These are phyloP conservation scores for Hypoxylon fragiforme DNA, from an alignment of 495 filamentous ascomycete species.

Conservation along the genomic window DNA sequence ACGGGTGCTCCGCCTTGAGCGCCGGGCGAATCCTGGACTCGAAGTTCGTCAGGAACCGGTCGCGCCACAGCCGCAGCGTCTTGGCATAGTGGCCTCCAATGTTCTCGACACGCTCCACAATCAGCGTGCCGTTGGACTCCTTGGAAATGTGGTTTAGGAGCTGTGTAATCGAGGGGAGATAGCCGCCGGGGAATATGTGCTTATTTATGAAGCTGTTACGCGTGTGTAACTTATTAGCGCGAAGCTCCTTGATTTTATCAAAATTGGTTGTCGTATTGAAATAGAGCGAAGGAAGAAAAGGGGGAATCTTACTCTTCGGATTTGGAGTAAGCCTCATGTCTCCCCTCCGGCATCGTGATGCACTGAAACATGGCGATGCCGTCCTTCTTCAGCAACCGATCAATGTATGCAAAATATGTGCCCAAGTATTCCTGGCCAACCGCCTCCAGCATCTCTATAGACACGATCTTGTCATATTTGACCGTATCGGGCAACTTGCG, in stretches of 20 bases:
- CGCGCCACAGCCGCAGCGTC: slow-evolving; percentile 66
- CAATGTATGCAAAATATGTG: slow-evolving; percentile 62
- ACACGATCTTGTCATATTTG: slow-evolving; percentile 68
- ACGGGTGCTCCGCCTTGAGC: slow-evolving; percentile 53
- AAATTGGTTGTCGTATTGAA: too few species aligned
- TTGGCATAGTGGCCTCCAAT: slow-evolving; percentile 73
- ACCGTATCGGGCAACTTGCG: slow-evolving; percentile 55
- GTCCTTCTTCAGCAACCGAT: slow-evolving; percentile 61
- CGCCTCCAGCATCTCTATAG: slow-evolving; percentile 77
- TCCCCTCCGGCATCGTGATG: slow-evolving; percentile 71
- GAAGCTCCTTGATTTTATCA: too few species aligned
- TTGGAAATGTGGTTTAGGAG: slow-evolving; percentile 61
- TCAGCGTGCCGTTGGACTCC: slow-evolving; percentile 59
- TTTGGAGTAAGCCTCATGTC: slow-evolving; percentile 50
- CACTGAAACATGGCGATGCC: slow-evolving; percentile 72
- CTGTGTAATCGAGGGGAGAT: slow-evolving; percentile 67
- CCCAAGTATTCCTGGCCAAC: slow-evolving; percentile 66
- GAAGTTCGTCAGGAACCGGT: slow-evolving; percentile 65
- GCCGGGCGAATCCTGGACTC: slow-evolving; percentile 58
- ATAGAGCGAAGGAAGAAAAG: too few species aligned
- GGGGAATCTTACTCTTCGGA: slow-evolving; percentile 47
- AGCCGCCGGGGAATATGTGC: slow-evolving; percentile 76
- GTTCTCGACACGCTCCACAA: slow-evolving; percentile 66
- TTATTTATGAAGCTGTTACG: slow-evolving; percentile 68
- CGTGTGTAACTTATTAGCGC: too few species aligned